Base-by-base conservation (phyloP, 352 stramenopile species). In the Phytophthora pinifolia region DNA sequence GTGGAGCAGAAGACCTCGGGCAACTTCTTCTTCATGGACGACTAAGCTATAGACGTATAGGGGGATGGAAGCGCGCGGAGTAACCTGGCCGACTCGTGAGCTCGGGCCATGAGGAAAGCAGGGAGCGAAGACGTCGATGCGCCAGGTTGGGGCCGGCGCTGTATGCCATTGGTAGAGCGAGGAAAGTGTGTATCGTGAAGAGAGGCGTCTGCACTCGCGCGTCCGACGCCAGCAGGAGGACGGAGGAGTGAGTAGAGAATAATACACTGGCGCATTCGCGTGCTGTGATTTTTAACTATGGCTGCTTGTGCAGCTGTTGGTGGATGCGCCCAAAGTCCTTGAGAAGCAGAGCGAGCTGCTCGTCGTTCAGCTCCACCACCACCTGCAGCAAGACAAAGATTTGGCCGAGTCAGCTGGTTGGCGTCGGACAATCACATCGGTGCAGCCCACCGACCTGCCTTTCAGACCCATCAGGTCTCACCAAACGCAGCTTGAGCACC, bases 21-120 rank as follows among this genome's bases (percentile, higher is more conserved):
- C 59, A 98, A 98, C 73, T 99, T 98, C 75, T 99, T 99, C 78
- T 99, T 98, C 75, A 98, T 99, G 80, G 94, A 98, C 65, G 94
- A 98, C 68, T 96, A 94, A 83, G 74, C 37, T 43, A 57, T 59
- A 57, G 42, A 59, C 47, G 53, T 51, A 55, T 46, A 55, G 48
- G 35, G 51, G 33, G 34, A 44, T 38, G 44, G 34, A 57, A 65
- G 36, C 47, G 61, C 43, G 35, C 14, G 48, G 46, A 54, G 20
- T 29, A 62, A 46, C 9, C 36, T 53, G 31, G 31, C 22, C 45
- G 10, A 52, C 9, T 41, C 25, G 35, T 35, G 51, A 50, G 13
- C 41, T 45, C 27, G 37, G 42, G 38, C 20, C 32, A 54, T 46
- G 33, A 54, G 29, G 22, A 4, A 30, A 29, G 36, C 33, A 36